These are phyloP conservation scores for Astragalus glycyphyllos DNA, from an alignment of 306 rosid genomes.

Conservation along the genomic window DNA sequence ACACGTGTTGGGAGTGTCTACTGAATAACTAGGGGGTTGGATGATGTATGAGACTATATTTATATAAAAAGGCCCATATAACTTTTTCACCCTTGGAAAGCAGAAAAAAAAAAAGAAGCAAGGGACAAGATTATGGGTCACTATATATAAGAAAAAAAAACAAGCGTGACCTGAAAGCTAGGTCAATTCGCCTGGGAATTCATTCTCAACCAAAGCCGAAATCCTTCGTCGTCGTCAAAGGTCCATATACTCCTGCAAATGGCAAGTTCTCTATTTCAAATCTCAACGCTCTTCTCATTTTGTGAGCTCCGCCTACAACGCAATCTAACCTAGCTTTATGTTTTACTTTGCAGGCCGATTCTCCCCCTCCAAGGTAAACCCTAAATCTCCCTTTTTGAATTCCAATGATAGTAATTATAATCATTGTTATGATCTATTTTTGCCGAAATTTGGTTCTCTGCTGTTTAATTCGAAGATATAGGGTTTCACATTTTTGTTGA, in stretches of 20 bases:
- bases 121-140: not conserved
- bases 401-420: not conserved
- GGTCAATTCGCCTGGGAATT: slow-evolving; percentile 7
- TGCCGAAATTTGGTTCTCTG: not conserved
- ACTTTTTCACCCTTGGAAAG: too few species aligned
- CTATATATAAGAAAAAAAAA: not conserved
- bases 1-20: too few species aligned
- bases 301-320: not conserved
- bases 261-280: slow-evolving; percentile 49
- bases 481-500: not conserved
- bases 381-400: not conserved
- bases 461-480: not conserved
- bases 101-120: too few species aligned
- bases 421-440: not conserved
- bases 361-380: slow-evolving; percentile 75
- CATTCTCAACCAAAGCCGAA: slow-evolving; percentile 48
- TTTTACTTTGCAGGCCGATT: slow-evolving; percentile 68
- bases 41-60: too few species aligned
- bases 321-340: slow-evolving; percentile 9
- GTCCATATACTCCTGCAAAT: slow-evolving; percentile 33
- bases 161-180: not conserved
- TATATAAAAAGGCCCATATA: too few species aligned
- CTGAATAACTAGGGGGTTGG: too few species aligned
- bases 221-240: slow-evolving; percentile 6
- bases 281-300: not conserved